Base-by-base conservation (phyloP, 1,284 basidiomycete species). In the Melanopsichium pennsylvanicum region DNA sequence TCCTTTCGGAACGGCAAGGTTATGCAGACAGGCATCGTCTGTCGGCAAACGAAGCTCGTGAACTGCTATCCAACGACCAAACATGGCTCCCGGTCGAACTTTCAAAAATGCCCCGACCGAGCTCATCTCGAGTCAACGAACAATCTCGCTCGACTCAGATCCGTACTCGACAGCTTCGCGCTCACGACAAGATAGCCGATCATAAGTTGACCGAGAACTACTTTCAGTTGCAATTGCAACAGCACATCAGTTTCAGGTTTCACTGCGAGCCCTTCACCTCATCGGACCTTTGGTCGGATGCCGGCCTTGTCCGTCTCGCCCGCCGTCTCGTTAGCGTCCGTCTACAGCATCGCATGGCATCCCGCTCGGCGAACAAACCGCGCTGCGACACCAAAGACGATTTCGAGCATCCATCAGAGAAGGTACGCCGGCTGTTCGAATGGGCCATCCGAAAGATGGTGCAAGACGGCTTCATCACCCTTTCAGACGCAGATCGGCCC, bases 391-490 rank as follows among this genome's bases (percentile, higher is more conserved):
- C 27, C 9, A 29, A 37, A 21, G 23, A 31, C 29, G 29, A 29
- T 25, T 21, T 27, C 29, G 62, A 66, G 34, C 50, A 54, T 32
- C 41, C 33, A 10, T 12, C 31, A 31, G 44, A 61, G 9, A 72
- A 69, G 31, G 31, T 55, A 4, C 34, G 34, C 9, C 60, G 64
- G 9, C 45, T 70, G 2, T 70, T 70, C 33, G 49, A 63, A 31
- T 58, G 52, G 51, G 51, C 55, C n/a, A 34, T 66, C 16, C 55
- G 70, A 9, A 62, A 59, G 29, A 72, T 72, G 66, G 48, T 72
- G 59, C 47, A 49, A 16, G 66, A 72, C 21, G 70, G 70, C 21
- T 64, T 59, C 49, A 54, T 72, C 39, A 31, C 37, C n/a, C 37
- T 72, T 3, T 54, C 51, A 19, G 51, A 54, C 8, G 7, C 11